phyloP scores from a whole-genome alignment of 768 basidiomycete species.

The Hygrophorus russula region DNA sequence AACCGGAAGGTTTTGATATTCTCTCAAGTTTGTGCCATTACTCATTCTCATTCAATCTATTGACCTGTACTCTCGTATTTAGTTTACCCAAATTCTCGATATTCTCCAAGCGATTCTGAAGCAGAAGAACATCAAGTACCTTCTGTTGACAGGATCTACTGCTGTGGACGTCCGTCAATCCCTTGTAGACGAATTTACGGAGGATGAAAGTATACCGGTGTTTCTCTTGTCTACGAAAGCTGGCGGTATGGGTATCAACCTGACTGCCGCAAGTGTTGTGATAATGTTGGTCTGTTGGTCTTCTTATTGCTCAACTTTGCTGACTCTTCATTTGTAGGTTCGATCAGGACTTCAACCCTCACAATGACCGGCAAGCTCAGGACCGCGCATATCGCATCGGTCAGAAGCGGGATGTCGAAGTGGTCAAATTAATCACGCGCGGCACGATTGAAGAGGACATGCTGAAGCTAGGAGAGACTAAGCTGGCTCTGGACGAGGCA shows the following conservation, averaged over 20 bases:
- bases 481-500: slow-evolving; percentile 86
- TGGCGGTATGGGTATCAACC: slow-evolving; percentile 92
- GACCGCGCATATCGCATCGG: slow-evolving; percentile 97
- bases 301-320: neutral
- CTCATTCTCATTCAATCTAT: neutral
- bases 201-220: slow-evolving; percentile 75
- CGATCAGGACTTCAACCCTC: slow-evolving; percentile 97
- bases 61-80: neutral
- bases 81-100: slow-evolving; percentile 96
- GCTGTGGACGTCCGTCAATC: slow-evolving; percentile 89
- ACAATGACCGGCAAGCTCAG: slow-evolving; percentile 96
- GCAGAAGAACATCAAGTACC: slow-evolving; percentile 58
- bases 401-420: slow-evolving; percentile 88
- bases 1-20: slow-evolving; percentile 85
- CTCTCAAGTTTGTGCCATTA: slow-evolving; percentile 57
- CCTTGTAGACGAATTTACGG: slow-evolving; percentile 91
- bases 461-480: slow-evolving; percentile 78
- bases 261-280: slow-evolving; percentile 92
- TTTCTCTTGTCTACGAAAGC: slow-evolving; percentile 91
- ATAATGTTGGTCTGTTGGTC: slow-evolving; percentile 64
- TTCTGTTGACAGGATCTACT: slow-evolving; percentile 85
- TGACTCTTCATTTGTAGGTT: slow-evolving; percentile 39
- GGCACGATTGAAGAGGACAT: slow-evolving; percentile 97
- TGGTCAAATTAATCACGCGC: slow-evolving; percentile 85
- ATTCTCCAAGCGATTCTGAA: slow-evolving; percentile 80